These are phyloP conservation scores for Schwanniomyces pseudopolymorphus DNA, from an alignment of 805 yeast genomes.

Conservation along the genomic window DNA sequence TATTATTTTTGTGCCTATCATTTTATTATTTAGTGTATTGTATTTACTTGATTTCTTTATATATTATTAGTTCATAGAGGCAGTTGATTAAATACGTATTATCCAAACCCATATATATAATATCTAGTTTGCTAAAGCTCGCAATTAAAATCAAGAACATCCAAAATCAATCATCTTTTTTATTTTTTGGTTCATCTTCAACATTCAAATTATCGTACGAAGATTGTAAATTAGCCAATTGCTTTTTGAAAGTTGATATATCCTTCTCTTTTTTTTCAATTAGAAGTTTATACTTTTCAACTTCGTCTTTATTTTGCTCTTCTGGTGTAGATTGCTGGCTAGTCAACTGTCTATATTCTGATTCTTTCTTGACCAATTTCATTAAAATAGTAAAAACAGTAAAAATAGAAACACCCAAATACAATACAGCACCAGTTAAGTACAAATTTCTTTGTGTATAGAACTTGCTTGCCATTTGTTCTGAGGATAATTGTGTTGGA, in stretches of 20 bases:
- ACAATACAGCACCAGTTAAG: conserved; percentile 61
- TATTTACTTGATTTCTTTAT: background rate
- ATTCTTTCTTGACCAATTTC: conserved; percentile 50
- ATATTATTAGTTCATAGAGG: background rate
- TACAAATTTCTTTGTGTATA: conserved; percentile 64
- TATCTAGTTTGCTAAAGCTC: no score
- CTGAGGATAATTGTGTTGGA: conserved; percentile 36
- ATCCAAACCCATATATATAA: background rate
- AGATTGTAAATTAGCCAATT: conserved; percentile 50
- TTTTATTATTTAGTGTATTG: background rate
- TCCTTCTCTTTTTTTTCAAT: conserved; percentile 43
- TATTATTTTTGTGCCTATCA: background rate
- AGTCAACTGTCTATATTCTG: conserved; percentile 22
- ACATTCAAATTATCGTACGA: conserved; percentile 44
- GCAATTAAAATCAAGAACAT: no score
- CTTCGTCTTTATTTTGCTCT: conserved; percentile 23
- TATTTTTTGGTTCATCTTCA: conserved; percentile 9
- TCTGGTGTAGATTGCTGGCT: conserved; percentile 7
- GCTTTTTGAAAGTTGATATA: conserved; percentile 48
- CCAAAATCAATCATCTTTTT: conserved; percentile 5
- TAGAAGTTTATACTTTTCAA: conserved; percentile 33
- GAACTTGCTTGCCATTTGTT: conserved; percentile 57
- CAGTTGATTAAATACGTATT: background rate
- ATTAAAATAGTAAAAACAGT: conserved; percentile 53
- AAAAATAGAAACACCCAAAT: conserved; percentile 52